Evolutionary conservation across 306 rosid species (phyloP).

Genomic region (Pachyrhizus erosus): DNA sequence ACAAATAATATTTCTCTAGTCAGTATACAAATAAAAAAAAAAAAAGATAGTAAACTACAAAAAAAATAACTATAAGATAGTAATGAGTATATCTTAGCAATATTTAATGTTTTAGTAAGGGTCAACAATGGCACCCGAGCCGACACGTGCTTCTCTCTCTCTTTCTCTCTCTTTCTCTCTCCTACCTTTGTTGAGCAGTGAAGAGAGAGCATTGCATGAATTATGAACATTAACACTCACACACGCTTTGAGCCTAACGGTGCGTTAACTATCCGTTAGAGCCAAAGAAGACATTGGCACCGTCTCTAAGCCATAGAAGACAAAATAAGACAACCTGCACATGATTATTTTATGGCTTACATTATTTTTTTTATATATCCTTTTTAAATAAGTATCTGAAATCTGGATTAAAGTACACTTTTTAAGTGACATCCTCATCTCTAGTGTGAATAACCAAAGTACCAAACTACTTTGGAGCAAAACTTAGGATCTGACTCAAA

Average conservation of each 20-base stretch:
- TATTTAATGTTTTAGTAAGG: background rate
- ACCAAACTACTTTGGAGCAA: conserved; percentile 22
- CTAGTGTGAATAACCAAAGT: background rate
- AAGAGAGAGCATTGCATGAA: background rate
- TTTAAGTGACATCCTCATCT: background rate
- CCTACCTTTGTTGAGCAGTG: background rate
- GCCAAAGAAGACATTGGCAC: background rate
- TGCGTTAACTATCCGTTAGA: conserved; percentile 39
- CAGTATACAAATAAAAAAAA: background rate
- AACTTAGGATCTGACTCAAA: conserved; percentile 42
- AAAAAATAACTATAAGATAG: too few relatives aligned
- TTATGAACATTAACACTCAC: background rate
- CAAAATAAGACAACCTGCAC: conserved; percentile 46
- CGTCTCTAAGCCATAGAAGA: conserved; percentile 36
- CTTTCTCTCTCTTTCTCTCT: too few relatives aligned
- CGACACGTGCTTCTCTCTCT: conserved; percentile 33
- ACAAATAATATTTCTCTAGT: too few relatives aligned
- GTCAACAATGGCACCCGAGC: background rate
- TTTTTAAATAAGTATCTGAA: background rate
- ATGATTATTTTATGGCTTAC: conserved; percentile 41
- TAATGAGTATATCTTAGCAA: too few relatives aligned
- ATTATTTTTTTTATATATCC: background rate
- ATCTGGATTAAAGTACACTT: conserved; percentile 10
- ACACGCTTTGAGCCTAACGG: conserved; percentile 17
- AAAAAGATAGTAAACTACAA: background rate